These are phyloP conservation scores for Saprolegnia diclina DNA, from an alignment of 352 stramenopile genomes.

Conservation along the genomic window DNA sequence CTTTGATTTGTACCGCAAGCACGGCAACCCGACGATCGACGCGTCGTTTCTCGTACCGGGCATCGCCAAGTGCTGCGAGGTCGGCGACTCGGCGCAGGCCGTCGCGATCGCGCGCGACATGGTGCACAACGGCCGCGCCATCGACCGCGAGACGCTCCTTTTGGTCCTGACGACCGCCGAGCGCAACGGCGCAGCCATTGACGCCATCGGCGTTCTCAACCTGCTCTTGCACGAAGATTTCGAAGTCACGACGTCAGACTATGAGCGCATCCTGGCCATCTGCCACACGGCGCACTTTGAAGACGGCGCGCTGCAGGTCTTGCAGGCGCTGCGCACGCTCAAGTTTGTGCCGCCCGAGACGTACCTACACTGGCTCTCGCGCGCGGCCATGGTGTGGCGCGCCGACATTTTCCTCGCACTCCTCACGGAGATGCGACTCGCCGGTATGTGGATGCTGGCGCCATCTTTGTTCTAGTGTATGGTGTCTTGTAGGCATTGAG, in stretches of 20 bases:
- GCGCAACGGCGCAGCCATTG: background rate
- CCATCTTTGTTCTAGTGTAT: background rate
- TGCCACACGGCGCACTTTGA: constrained; percentile 74
- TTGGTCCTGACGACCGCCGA: constrained; percentile 11
- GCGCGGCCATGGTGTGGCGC: constrained; percentile 69
- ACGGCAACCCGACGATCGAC: constrained; percentile 76
- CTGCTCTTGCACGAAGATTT: constrained; percentile 12
- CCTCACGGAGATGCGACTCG: constrained; percentile 81
- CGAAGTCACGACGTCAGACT: constrained; percentile 35
- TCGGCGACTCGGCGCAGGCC: constrained; percentile 62
- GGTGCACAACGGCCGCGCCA: constrained; percentile 77
- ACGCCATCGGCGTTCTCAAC: constrained; percentile 11
- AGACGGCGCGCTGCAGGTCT: constrained; percentile 65
- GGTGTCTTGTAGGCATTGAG: constrained; percentile 39
- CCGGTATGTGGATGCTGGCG: constrained; percentile 16
- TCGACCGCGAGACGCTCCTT: constrained; percentile 64
- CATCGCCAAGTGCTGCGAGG: constrained; percentile 71
- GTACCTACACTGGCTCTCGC: constrained; percentile 82
- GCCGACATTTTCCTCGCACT: constrained; percentile 81
- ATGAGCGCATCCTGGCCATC: constrained; percentile 66
- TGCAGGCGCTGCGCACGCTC: constrained; percentile 68
- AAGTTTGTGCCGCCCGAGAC: constrained; percentile 58
- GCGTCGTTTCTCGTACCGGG: constrained; percentile 74
- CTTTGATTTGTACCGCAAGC: constrained; percentile 83
- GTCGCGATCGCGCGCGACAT: constrained; percentile 78